Evolutionary conservation across 495 filamentous ascomycete species (phyloP), one percentile per base, ranked within the genome.

Genomic region (Hypoxylon crocopeplum): DNA sequence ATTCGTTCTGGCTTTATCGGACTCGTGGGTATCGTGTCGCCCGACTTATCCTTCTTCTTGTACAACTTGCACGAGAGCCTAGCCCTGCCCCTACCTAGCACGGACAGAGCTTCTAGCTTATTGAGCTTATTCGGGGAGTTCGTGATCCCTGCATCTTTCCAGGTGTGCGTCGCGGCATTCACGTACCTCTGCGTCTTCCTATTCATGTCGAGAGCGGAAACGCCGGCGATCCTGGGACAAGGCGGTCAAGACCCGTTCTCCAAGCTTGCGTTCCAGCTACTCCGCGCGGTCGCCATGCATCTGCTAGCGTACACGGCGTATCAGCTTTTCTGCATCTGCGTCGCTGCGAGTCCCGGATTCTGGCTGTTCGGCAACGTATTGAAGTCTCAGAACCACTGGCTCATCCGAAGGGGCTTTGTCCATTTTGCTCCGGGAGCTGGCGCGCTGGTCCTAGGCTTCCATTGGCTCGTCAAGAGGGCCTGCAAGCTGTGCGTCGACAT

Each of bases 281-380:
- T 66, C 19, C 63, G 66, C 22, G 66, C 66, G 7, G 64, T 59
- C 0, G 27, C 55, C 1, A 55, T 58, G 48, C 66, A 69, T 15
- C 19, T 69, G 7, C 24, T 69, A n/a, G 40, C 66, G 15, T 66
- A 66, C 21, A 69, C 62, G 3, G 62, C 59, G 0, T 66, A 69
- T 34, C 66, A 69, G 15, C 7, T 66, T 1, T 48, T 49, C n/a
- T 62, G 30, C 7, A 13, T 49, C 8, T 30, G 27, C 22, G 37
- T 57, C 4, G 20, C 24, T 6, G 24, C 36, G 3, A 12, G 25
- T 15, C 38, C 39, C 8, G 3, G 24, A 1, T 29, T 10, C 11
- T 24, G 11, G 37, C 25, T 16, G 3, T 8, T 8, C n/a, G 8
- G 20, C n/a, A 22, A 15, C 7, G 5, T n/a, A 13, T 49, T 38